Base-by-base conservation (phyloP, 208 protist genomes). In the Trypanosoma cruzi region DNA sequence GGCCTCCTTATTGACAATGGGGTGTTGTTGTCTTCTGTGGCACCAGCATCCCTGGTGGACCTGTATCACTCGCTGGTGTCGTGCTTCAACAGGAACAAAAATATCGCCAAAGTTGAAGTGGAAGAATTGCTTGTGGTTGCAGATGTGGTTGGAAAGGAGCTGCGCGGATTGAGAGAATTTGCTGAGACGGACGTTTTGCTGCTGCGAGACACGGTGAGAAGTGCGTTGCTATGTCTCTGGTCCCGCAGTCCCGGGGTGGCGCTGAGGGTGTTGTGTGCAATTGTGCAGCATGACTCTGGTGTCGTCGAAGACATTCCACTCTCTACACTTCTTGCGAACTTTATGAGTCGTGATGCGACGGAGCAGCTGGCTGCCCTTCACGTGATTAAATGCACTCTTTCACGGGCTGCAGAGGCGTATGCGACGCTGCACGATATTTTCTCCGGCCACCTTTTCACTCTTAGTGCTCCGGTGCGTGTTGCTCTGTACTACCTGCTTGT, bases 1-100 rank as follows among this genome's bases (percentile, higher is more conserved):
- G 82, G 85, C 11, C 73, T 92, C 16, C 22, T 96, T 26, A 26
- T 89, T 6, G 70, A 72, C 49, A 80, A 81, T 50, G 75, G 80
- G 18, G 55, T 65, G 11, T 52, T 61, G 26, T 52, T 79, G 2
- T 56, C 55, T 37, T 68, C 77, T 11, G 54, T 82, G 3, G 37
- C 56, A 28, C 14, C 37, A 11, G 48, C 16, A 0, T 8, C 48
- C 22, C n/a, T 18, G 22, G 48, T 26, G 48, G 48, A 52, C 6
- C 22, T 52, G 2, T 52, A 52, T n/a, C 48, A 52, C n/a, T 8
- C 48, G 6, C 18, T 52, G 16, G 18, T 11, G 48, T 52, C 48
- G 16, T 52, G 18, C 48, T 4, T 52, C 18, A 11, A n/a, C 16
- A 52, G 8, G 48, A 26, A 26, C 4, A 52, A 11, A 11, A 26